A percentile compares a stretch with the other conserved stretches of the same genome.
Conservation (phyloP, 192 early-diverging fungal genomes). For the Lobulomyces angularis region DNA sequence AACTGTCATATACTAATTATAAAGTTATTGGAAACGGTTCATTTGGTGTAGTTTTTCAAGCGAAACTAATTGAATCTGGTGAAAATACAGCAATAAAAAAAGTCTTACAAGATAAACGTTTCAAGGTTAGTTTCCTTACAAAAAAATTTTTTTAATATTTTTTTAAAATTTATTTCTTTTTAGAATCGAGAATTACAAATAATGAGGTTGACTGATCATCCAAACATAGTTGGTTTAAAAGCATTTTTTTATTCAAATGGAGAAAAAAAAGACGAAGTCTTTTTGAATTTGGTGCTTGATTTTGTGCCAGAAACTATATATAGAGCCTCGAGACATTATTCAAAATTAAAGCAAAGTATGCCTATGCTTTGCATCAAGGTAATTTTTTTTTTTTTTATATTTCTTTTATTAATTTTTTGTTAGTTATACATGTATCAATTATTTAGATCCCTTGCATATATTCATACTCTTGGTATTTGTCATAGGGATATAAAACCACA, state of each 20-base stretch:
- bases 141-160: not conserved
- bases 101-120: constrained; percentile 95
- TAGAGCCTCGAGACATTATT: constrained; percentile 78
- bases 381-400: constrained; percentile 3
- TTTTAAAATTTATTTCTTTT: not conserved
- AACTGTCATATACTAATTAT: constrained; percentile 81
- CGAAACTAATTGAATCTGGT: constrained; percentile 62
- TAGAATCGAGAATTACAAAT: constrained; percentile 88
- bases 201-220: constrained; percentile 84
- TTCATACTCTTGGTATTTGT: constrained; percentile 93
- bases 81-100: constrained; percentile 96
- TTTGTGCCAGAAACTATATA: constrained; percentile 95
- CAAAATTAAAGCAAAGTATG: constrained; percentile 86
- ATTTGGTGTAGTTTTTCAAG: constrained; percentile 97
- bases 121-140: constrained; percentile 56
- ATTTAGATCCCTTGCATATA: constrained; percentile 91
- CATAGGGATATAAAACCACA: constrained; percentile 99
- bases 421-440: constrained; percentile 98
- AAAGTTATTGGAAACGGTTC: constrained; percentile 95
- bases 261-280: constrained; percentile 90
- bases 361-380: constrained; percentile 86
- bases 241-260: constrained; percentile 93
- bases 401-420: no score
- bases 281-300: constrained; percentile 89
- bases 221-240: constrained; percentile 80